A percentile compares a stretch with the other conserved stretches of the same genome.
These are phyloP conservation scores for Kondoa subrosea DNA, from an alignment of 768 basidiomycete genomes.

Conservation along the genomic window DNA sequence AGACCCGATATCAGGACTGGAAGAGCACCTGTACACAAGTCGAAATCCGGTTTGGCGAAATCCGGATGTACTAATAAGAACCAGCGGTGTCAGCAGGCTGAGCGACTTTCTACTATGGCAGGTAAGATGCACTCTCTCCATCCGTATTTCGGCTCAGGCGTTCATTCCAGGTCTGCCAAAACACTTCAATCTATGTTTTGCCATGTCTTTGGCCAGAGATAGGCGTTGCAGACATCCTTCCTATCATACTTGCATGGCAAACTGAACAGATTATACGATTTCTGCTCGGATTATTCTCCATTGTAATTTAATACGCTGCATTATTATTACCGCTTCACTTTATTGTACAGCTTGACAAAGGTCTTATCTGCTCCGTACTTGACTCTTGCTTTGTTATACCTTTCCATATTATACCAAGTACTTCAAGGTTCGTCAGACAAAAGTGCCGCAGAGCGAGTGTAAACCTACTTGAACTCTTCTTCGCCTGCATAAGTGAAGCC, in stretches of 20 bases:
- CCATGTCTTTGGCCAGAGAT: conserved; percentile 85
- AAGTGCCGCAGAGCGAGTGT: neutral
- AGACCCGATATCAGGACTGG: conserved; percentile 50
- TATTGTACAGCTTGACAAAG: neutral
- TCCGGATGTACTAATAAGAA: conserved; percentile 78
- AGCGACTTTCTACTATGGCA: conserved; percentile 94
- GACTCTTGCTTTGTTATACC: neutral
- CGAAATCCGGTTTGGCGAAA: conserved; percentile 44
- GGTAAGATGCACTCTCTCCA: conserved; percentile 38
- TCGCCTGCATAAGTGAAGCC: neutral
- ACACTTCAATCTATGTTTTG: conserved; percentile 75
- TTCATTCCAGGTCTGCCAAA: conserved; percentile 48
- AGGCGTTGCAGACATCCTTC: conserved; percentile 66
- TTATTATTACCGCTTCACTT: neutral
- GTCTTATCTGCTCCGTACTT: neutral
- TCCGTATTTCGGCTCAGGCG: neutral
- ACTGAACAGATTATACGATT: conserved; percentile 20
- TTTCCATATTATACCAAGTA: neutral
- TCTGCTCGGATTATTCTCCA: neutral
- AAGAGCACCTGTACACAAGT: conserved; percentile 48
- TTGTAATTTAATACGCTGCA: neutral
- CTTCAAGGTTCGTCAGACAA: neutral
- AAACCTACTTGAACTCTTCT: neutral
- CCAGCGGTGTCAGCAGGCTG: conserved; percentile 71
- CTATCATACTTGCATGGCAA: conserved; percentile 76